Base-by-base conservation (phyloP, 345 rosid genomes). In the Ceriops decandra region DNA sequence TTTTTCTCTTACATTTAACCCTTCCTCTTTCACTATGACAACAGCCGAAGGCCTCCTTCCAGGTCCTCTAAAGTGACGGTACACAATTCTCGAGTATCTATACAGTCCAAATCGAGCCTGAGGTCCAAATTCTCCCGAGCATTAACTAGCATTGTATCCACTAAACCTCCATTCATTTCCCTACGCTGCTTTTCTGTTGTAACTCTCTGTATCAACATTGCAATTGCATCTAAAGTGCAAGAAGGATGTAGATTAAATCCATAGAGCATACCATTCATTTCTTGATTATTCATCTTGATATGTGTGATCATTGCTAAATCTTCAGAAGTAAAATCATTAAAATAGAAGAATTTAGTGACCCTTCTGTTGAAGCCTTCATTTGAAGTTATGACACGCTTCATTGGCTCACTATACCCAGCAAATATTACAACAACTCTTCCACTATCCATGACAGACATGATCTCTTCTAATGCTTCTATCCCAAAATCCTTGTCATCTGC, bases 311-410 rank as follows among this genome's bases (percentile, higher is more conserved):
- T 83, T 10, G 96, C 92, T 24, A 95, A 80, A 71, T 95, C 98
- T 69, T 80, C 74, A 0, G 92, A 77, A 69, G 65, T 83, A 75
- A 92, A 92, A 81, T 95, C 98, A 11, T 85, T 77, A 49, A 95
- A 95, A 60, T 81, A 74, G 77, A 95, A 95, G 79, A 92, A 88
- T 76, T 90, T 95, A 17, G 98, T 92, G 42, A 95, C 99, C 80
- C 99, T 92, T 78, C 98, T 83, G 71, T 92, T 85, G 80, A 95
- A 95, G 64, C 99, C 99, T 78, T 95, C 98, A 21, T 92, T 92
- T 1, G 98, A 92, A 56, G 89, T 76, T 2, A 95, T 95, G 68
- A 95, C 97, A 16, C 97, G 93, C 80, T 88, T 86, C 99, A 95
- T 95, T 60, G 98, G 99, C 75, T 95, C 98, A 15, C 90, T 84